These are phyloP conservation scores for Xylaria longipes DNA, from an alignment of 495 filamentous ascomycete genomes.

Conservation along the genomic window DNA sequence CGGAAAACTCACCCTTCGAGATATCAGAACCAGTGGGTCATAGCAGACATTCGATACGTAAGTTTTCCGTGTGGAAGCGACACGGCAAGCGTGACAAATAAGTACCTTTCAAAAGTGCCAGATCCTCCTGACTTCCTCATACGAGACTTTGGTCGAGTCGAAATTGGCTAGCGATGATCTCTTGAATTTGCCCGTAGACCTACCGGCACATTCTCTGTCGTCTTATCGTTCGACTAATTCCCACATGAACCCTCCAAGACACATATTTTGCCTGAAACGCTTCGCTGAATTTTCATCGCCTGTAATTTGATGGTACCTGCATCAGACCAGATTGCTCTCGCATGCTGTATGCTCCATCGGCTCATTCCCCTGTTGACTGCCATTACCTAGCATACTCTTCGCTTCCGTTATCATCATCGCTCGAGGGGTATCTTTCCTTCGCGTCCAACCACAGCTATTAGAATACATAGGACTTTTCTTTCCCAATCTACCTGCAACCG, in stretches of 20 bases:
- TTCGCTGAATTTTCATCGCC: conserved; percentile 22
- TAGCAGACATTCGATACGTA: not conserved
- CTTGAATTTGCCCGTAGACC: conserved; percentile 10
- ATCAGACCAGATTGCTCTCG: conserved; percentile 14
- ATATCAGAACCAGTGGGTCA: conserved; percentile 18
- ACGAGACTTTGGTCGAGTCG: conserved; percentile 15
- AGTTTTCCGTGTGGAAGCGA: conserved; percentile 4
- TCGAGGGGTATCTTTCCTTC: conserved; percentile 27
- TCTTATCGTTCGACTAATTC: conserved; percentile 9
- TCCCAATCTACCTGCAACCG: conserved; percentile 28
- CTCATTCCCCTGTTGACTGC: conserved; percentile 6
- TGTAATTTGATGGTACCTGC: conserved; percentile 29
- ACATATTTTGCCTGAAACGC: conserved; percentile 28
- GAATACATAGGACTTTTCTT: conserved; percentile 23
- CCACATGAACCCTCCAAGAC: conserved; percentile 10
- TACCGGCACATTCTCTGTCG: not conserved
- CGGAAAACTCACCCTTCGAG: conserved; percentile 18
- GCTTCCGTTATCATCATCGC: conserved; percentile 20
- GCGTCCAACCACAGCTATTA: conserved; percentile 18
- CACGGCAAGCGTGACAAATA: conserved; percentile 26
- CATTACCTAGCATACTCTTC: conserved; percentile 21
- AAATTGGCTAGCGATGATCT: conserved; percentile 17
- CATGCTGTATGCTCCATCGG: conserved; percentile 20
- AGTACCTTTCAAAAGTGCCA: conserved; percentile 14
- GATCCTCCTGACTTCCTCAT: conserved; percentile 12